A percentile compares a stretch with the other conserved stretches of the same genome.
Evolutionary conservation across 1,139 yeast genomes (phyloP).

Genomic region (Zygosaccharomyces sapae): DNA sequence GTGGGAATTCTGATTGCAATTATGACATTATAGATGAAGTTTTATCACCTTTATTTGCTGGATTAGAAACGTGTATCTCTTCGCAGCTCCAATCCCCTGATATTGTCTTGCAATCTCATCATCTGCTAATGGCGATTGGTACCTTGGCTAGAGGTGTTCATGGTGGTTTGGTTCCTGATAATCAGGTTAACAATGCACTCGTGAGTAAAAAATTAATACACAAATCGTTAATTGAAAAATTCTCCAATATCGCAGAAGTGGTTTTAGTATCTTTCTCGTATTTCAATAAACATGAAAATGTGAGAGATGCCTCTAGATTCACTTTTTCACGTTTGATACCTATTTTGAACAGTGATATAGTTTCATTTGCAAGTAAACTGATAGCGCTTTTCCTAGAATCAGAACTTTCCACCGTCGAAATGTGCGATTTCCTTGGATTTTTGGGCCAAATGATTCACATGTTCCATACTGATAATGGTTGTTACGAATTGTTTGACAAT

Average conservation of each 20-base stretch:
- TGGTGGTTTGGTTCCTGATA: constrained; percentile 37
- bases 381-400: constrained; percentile 66
- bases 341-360: constrained; percentile 53
- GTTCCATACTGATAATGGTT: constrained; percentile 60
- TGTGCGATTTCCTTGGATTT: constrained; percentile 77
- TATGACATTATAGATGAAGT: constrained; percentile 55
- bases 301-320: constrained; percentile 83
- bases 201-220: constrained; percentile 30
- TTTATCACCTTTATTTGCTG: constrained; percentile 73
- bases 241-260: constrained; percentile 73
- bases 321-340: constrained; percentile 85
- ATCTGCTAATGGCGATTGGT: constrained; percentile 82
- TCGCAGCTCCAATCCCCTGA: constrained; percentile 43
- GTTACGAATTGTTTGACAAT: constrained; percentile 70
- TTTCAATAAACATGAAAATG: constrained; percentile 58
- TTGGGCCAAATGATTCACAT: constrained; percentile 83
- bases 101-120: constrained; percentile 72
- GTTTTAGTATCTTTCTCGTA: constrained; percentile 79
- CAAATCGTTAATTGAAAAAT: constrained; percentile 44
- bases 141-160: constrained; percentile 79
- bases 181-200: constrained; percentile 36
- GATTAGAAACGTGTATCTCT: constrained; percentile 63
- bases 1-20: constrained; percentile 40
- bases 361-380: constrained; percentile 63
- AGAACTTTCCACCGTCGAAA: constrained; percentile 59